Percentiles rank a stretch among this genome's conserved stretches.
phyloP scores from a whole-genome alignment of 2,329 filamentous ascomycete genomes.

The Aspergillus clavatus region DNA sequence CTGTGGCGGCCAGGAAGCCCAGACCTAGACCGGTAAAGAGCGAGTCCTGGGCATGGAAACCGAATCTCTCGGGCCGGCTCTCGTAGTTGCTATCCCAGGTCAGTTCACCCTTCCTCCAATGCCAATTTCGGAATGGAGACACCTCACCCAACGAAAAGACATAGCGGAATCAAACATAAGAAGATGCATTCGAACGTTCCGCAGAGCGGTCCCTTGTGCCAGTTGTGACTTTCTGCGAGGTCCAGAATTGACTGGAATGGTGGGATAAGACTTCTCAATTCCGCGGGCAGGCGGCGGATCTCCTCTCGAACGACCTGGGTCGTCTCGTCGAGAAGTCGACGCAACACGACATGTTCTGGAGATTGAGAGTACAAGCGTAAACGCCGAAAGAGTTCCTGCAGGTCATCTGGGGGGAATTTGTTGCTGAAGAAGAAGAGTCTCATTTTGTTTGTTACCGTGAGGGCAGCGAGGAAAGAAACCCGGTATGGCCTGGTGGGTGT shows the following conservation, averaged over 20 bases:
- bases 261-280: conserved; percentile 15
- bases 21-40: conserved; percentile 40
- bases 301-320: conserved; percentile 42
- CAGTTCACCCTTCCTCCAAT: neutral
- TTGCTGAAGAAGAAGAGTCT: conserved; percentile 46
- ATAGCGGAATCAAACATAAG: conserved; percentile 40
- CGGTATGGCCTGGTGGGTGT: too few relatives aligned
- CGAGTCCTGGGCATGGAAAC: neutral
- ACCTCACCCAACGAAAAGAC: conserved; percentile 42
- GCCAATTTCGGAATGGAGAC: too few relatives aligned
- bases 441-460: conserved; percentile 11
- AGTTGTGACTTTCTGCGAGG: conserved; percentile 14
- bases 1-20: conserved; percentile 43
- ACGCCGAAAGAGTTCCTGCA: conserved; percentile 40
- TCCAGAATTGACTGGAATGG: conserved; percentile 18
- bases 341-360: conserved; percentile 37
- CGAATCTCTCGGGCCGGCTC: conserved; percentile 2
- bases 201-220: conserved; percentile 41
- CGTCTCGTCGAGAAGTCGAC: conserved; percentile 39
- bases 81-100: conserved; percentile 9
- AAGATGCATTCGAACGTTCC: conserved; percentile 46
- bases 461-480: too few relatives aligned
- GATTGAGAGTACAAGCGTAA: too few relatives aligned
- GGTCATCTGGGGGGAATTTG: conserved; percentile 46
- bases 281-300: conserved; percentile 19